Percentiles rank a stretch among this genome's conserved stretches.
Conservation (phyloP, 345 rosid genomes). For the Syzygium jambos region DNA sequence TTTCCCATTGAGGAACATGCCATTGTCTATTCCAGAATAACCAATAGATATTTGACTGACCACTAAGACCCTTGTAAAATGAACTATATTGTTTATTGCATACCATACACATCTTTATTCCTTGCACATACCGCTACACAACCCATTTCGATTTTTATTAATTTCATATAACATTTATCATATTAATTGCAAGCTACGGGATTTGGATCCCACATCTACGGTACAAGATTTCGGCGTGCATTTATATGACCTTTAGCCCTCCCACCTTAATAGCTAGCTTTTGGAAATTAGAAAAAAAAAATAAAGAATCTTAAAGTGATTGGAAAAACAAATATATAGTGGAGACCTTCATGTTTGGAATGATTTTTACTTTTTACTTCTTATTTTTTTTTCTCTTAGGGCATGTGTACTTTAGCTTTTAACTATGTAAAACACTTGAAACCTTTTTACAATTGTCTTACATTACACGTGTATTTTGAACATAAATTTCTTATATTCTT, state of each 20-base stretch:
- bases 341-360: neutral
- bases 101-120: neutral
- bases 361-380: neutral
- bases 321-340: neutral
- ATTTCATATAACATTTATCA: neutral
- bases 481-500: neutral
- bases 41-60: no score
- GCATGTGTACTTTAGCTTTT: neutral
- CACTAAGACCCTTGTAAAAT: no score
- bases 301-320: neutral
- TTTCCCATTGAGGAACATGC: no score
- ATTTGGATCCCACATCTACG: neutral
- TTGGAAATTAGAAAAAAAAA: neutral
- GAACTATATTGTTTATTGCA: no score
- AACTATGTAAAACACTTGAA: neutral
- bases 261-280: neutral
- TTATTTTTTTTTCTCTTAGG: neutral
- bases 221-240: neutral
- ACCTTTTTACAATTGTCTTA: neutral
- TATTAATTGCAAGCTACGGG: neutral
- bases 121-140: neutral
- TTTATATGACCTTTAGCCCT: neutral
- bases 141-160: rapidly evolving
- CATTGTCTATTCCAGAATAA: no score
- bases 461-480: neutral